A percentile compares a stretch with the other conserved stretches of the same genome.
These are phyloP conservation scores for Coemansia sp. DNA, from an alignment of 192 early-diverging fungal species.

Conservation along the genomic window DNA sequence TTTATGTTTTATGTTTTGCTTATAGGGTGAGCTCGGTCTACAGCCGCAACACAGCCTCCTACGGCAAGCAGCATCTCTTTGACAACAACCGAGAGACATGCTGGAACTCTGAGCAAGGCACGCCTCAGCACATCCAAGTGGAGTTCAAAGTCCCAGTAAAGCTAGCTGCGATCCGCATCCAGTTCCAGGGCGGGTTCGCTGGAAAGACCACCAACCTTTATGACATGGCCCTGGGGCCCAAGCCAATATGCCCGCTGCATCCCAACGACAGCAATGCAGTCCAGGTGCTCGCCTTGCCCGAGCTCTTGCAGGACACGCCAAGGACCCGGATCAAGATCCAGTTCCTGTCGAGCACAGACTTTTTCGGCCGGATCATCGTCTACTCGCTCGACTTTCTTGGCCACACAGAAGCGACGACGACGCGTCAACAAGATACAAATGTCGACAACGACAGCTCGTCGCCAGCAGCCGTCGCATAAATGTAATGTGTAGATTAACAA, in stretches of 20 bases:
- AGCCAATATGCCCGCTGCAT: constrained; percentile 60
- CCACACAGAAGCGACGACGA: background rate
- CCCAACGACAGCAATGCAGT: constrained; percentile 74
- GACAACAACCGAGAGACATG: constrained; percentile 86
- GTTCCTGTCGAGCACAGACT: constrained; percentile 75
- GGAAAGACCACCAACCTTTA: constrained; percentile 69
- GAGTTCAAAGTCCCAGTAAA: constrained; percentile 63
- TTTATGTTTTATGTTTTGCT: too few relatives aligned
- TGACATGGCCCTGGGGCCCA: constrained; percentile 36
- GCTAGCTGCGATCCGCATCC: constrained; percentile 55
- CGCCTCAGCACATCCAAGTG: constrained; percentile 75
- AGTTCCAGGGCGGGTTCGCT: constrained; percentile 91
- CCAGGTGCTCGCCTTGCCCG: constrained; percentile 57
- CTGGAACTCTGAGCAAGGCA: constrained; percentile 92
- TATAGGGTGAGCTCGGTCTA: constrained; percentile 91
- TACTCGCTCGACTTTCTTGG: constrained; percentile 76
- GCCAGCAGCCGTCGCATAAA: background rate
- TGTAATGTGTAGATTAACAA: background rate
- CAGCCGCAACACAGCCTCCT: constrained; percentile 73
- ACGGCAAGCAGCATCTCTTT: constrained; percentile 82
- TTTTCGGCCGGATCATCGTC: constrained; percentile 82
- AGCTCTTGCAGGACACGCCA: constrained; percentile 9
- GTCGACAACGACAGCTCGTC: background rate
- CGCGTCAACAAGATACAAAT: background rate
- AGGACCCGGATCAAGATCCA: constrained; percentile 60